Percentiles rank a stretch among this genome's conserved stretches.
These are phyloP conservation scores for Triticum timopheevii DNA, from an alignment of 176 grass and related monocot species.

Conservation along the genomic window DNA sequence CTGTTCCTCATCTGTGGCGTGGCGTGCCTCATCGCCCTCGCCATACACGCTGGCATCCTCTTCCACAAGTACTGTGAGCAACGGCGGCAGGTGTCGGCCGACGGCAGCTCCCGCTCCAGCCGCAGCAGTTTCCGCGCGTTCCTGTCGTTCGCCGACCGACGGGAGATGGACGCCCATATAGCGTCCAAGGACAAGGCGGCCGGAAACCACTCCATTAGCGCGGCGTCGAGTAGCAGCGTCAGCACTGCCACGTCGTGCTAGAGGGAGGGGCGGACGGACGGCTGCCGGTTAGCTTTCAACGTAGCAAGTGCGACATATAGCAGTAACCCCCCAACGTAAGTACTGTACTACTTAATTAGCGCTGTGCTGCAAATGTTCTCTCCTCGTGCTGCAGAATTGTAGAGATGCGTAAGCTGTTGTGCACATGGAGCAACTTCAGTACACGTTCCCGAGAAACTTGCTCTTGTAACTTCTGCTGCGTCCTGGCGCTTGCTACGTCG, in stretches of 20 bases:
- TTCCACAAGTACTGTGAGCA: slow-evolving; percentile 44
- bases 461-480: background rate
- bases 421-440: slow-evolving; percentile 33
- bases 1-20: slow-evolving; percentile 77
- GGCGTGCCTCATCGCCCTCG: slow-evolving; percentile 60
- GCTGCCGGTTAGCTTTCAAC: background rate
- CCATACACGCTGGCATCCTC: slow-evolving; percentile 51
- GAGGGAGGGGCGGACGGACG: background rate
- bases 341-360: too few relatives aligned
- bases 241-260: slow-evolving; percentile 21
- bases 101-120: background rate
- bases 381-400: slow-evolving; percentile 41
- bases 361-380: too few relatives aligned
- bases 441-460: background rate
- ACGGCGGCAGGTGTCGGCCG: background rate
- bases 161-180: background rate
- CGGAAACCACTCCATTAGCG: slow-evolving; percentile 11
- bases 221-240: slow-evolving; percentile 29
- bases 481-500: background rate
- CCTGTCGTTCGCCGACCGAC: slow-evolving; percentile 67
- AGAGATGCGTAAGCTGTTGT: slow-evolving; percentile 35
- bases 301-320: background rate
- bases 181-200: background rate
- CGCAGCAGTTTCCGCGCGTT: slow-evolving; percentile 50
- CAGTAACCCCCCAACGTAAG: background rate